Evolutionary conservation across 805 yeast species (phyloP).

Genomic region (Saccharomyces kudriavzevii): DNA sequence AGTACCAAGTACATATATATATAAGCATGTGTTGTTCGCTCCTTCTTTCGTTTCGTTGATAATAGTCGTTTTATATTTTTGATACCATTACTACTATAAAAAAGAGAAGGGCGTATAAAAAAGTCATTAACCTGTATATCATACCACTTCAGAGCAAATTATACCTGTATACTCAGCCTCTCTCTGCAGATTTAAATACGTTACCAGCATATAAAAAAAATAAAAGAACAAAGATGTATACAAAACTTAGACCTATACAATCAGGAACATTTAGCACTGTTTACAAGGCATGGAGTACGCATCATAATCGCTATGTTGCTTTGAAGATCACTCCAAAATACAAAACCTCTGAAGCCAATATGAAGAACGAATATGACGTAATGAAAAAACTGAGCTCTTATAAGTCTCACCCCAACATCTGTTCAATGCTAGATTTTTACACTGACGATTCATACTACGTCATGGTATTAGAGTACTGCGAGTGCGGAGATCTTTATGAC

Average conservation of each 20-base stretch:
- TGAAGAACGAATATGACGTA: constrained; percentile 25
- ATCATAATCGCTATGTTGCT: constrained; percentile 21
- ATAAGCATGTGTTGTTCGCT: too few species aligned
- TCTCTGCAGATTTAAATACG: background rate
- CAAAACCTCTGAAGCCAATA: constrained; percentile 7
- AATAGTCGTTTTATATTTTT: too few species aligned
- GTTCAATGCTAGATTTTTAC: constrained; percentile 49
- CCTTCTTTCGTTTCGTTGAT: too few species aligned
- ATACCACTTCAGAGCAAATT: background rate
- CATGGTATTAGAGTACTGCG: constrained; percentile 58
- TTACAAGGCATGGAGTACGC: constrained; percentile 22
- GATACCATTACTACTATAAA: background rate
- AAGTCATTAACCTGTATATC: background rate
- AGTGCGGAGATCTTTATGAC: constrained; percentile 62
- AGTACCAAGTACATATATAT: background rate
- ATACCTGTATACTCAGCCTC: background rate
- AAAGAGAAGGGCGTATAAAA: background rate
- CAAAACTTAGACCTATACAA: constrained; percentile 18
- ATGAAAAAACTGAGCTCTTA: constrained; percentile 34
- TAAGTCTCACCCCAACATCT: constrained; percentile 41
- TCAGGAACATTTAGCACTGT: constrained; percentile 30
- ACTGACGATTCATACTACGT: constrained; percentile 46
- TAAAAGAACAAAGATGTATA: constrained; percentile 7
- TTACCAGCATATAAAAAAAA: background rate
- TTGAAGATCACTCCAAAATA: constrained; percentile 24